A percentile compares a stretch with the other conserved stretches of the same genome.
Evolutionary conservation across 306 rosid species (phyloP).

Genomic region (Acacia confusa): DNA sequence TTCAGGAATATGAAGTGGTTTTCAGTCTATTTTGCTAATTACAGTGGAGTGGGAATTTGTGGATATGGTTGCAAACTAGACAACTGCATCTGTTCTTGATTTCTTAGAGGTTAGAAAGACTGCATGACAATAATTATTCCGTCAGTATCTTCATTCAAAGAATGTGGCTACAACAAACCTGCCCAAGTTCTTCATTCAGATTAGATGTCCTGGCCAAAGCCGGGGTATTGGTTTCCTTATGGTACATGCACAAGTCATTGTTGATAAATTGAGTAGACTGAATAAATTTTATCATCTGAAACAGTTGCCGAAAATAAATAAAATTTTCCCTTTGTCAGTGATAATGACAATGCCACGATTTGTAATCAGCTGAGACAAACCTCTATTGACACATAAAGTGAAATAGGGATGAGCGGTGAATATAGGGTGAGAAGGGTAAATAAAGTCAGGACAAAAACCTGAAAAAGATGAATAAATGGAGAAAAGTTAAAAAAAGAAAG

Average conservation of each 20-base stretch:
- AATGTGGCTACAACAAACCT: slow-evolving; percentile 49
- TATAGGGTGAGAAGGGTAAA: slow-evolving; percentile 88
- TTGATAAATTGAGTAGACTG: slow-evolving; percentile 93
- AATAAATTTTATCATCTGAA: slow-evolving; percentile 95
- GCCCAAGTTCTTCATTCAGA: slow-evolving; percentile 98
- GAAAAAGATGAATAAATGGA: slow-evolving; percentile 39
- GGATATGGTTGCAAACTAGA: background rate
- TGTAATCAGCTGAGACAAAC: slow-evolving; percentile 43
- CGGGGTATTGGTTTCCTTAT: slow-evolving; percentile 80
- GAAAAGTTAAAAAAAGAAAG: slow-evolving; percentile 17
- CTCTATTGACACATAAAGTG: slow-evolving; percentile 97
- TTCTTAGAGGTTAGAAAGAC: background rate
- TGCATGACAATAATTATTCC: background rate
- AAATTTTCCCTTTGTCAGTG: slow-evolving; percentile 25
- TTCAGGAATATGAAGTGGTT: no score
- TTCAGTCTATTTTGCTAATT: background rate
- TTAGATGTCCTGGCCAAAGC: slow-evolving; percentile 97
- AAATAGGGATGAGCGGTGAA: slow-evolving; percentile 92
- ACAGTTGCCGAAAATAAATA: slow-evolving; percentile 23
- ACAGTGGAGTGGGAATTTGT: background rate
- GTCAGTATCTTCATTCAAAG: background rate
- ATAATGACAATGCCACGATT: slow-evolving; percentile 6
- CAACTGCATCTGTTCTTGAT: background rate
- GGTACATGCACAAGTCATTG: slow-evolving; percentile 89
- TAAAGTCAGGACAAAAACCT: slow-evolving; percentile 86